Conservation (phyloP, 2,329 filamentous ascomycete genomes). For the Penicillium concentricum region DNA sequence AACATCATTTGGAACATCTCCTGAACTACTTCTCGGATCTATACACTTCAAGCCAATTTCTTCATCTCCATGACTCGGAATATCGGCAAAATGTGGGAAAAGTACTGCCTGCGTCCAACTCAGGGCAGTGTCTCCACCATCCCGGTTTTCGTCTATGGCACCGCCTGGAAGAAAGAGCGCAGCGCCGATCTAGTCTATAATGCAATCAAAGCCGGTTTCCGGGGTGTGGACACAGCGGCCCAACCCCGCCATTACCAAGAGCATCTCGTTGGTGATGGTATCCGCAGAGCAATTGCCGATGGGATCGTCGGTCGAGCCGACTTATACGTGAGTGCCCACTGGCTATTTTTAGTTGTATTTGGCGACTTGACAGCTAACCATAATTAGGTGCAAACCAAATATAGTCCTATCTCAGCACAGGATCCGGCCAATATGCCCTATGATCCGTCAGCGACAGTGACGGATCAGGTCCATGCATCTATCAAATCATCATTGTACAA, state of each 20-base stretch:
- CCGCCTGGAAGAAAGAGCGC: slow-evolving; percentile 77
- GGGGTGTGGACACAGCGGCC: slow-evolving; percentile 73
- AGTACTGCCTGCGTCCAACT: slow-evolving; percentile 27
- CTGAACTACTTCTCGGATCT: too few species aligned
- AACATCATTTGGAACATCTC: not conserved
- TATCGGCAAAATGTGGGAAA: slow-evolving; percentile 32
- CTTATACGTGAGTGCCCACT: slow-evolving; percentile 57
- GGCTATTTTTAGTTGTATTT: not conserved
- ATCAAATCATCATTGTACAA: slow-evolving; percentile 66
- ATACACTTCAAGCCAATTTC: too few species aligned
- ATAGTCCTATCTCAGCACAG: slow-evolving; percentile 65
- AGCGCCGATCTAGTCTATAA: slow-evolving; percentile 67
- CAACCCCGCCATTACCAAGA: slow-evolving; percentile 79
- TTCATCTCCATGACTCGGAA: slow-evolving; percentile 27
- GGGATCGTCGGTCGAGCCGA: slow-evolving; percentile 59
- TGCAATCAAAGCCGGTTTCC: slow-evolving; percentile 68
- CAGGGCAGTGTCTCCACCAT: slow-evolving; percentile 29
- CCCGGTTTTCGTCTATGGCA: slow-evolving; percentile 67
- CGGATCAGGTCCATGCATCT: slow-evolving; percentile 65
- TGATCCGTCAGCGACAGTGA: slow-evolving; percentile 56
- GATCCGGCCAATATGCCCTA: slow-evolving; percentile 63
- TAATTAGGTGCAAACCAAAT: slow-evolving; percentile 75
- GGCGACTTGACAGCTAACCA: not conserved
- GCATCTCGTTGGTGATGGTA: slow-evolving; percentile 64
- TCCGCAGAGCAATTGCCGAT: slow-evolving; percentile 60